Base-by-base conservation (phyloP, 1,284 basidiomycete genomes). In the Sanguinoderma infundibulare region DNA sequence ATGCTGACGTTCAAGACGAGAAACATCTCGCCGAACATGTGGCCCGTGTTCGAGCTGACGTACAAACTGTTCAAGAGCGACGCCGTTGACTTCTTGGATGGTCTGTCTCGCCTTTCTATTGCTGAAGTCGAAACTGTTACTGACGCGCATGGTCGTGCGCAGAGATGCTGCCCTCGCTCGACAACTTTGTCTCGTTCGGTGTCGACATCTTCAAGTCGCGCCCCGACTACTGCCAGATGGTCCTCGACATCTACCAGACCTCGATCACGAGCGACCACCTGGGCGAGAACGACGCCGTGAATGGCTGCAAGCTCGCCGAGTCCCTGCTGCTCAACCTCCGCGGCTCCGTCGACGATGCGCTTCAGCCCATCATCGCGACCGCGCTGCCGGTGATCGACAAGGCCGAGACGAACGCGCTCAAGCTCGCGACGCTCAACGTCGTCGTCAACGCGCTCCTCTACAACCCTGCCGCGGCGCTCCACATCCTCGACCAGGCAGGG, bases 101-200 rank as follows among this genome's bases (percentile, higher is more conserved):
- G 91, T 89, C 57, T 51, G 80, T 62, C 10, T 62, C 10, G n/a
- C 47, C 22, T 46, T 52, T 22, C 53, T n/a, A 17, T 22, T n/a
- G 26, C 22, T 15, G n/a, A 20, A 35, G 26, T 35, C 53, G 50
- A 6, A 35, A 49, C 52, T 32, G 34, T 32, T 47, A 2, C 36
- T 47, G 39, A 63, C 53, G 39, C 30, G 22, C 20, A 12, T 6
- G n/a, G 7, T 10, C 28, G n/a, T 30, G 28, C 17, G 9, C 69
- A 91, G 95, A 97, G 74, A 96, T 96, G 93, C 82, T 95, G 46
- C 91, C 93, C 8, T 89, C 91, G 3, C 77, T 97, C 58, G 94
- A 96, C 79, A 97, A 97, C 80, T 94, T 95, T 74, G 82, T 97
- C 55, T 93, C 91, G 14, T 96, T 89, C 72, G 95, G 95, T 10